phyloP scores from a whole-genome alignment of 441 rosid species.

The Populus hybrid region DNA sequence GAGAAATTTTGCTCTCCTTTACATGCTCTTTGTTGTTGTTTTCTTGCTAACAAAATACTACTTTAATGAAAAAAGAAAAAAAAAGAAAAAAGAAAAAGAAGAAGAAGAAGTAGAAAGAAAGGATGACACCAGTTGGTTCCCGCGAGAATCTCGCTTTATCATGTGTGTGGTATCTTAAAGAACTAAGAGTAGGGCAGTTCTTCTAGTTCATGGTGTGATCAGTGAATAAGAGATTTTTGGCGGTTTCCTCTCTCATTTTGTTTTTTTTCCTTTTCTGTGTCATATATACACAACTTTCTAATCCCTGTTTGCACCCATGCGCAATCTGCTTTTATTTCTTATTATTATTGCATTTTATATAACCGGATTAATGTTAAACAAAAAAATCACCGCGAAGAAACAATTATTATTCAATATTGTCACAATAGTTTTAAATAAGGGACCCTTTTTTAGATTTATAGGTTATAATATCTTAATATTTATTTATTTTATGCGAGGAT shows the following conservation, averaged over 20 bases:
- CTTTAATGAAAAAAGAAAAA: not conserved
- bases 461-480: too few species aligned
- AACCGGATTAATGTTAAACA: not conserved
- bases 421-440: too few species aligned
- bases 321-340: too few species aligned
- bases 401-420: too few species aligned
- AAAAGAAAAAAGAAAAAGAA: not conserved
- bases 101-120: not conserved
- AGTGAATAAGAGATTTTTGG: not conserved
- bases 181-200: not conserved
- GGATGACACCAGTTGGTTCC: slow-evolving; percentile 34
- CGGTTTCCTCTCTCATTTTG: not conserved
- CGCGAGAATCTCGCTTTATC: slow-evolving; percentile 77
- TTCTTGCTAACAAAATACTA: not conserved
- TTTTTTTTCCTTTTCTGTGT: not conserved
- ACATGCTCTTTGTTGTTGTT: slow-evolving; percentile 19
- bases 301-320: not conserved
- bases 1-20: not conserved
- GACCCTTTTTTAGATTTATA: not conserved
- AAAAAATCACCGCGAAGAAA: not conserved
- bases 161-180: slow-evolving; percentile 43
- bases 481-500: not conserved
- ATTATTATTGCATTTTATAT: too few species aligned
- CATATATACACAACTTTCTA: not conserved
- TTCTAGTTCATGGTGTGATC: not conserved